phyloP scores from a whole-genome alignment of 2,329 filamentous ascomycete genomes.

The Teratosphaeria epicoccoides region DNA sequence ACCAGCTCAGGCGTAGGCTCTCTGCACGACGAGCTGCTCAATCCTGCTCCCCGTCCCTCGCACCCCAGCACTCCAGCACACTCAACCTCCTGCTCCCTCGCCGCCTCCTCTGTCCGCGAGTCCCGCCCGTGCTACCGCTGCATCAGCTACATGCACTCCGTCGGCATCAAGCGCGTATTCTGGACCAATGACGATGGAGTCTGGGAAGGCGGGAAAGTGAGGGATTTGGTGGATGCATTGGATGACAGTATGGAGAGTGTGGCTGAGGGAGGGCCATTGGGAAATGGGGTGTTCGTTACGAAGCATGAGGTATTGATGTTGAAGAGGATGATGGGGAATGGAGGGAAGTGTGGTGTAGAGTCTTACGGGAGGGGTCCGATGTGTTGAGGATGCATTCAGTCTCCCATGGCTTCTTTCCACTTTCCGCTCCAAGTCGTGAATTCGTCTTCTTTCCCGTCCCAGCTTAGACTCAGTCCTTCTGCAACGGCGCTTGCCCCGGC shows the following conservation, averaged over 20 bases:
- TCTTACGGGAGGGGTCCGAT: not conserved
- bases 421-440: conserved; percentile 67
- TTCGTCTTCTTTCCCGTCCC: conserved; percentile 59
- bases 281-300: conserved; percentile 38
- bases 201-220: conserved; percentile 43
- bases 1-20: conserved; percentile 24
- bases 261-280: conserved; percentile 14
- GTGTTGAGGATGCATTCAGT: conserved; percentile 2
- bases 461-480: conserved; percentile 47
- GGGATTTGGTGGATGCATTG: conserved; percentile 38
- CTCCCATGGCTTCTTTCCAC: conserved; percentile 33
- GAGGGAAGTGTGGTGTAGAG: not conserved
- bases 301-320: conserved; percentile 44
- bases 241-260: conserved; percentile 13
- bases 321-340: conserved; percentile 25
- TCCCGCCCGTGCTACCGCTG: conserved; percentile 45
- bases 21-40: conserved; percentile 39
- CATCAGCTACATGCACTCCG: conserved; percentile 41
- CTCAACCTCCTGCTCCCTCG: conserved; percentile 4
- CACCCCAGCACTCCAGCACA: conserved; percentile 1
- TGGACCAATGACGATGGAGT: conserved; percentile 40
- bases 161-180: conserved; percentile 43
- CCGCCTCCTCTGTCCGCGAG: conserved; percentile 22
- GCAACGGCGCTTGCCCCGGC: conserved; percentile 47
- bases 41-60: conserved; percentile 11